phyloP scores from a whole-genome alignment of 129 eudicot species.

The Artemisia tridentata region DNA sequence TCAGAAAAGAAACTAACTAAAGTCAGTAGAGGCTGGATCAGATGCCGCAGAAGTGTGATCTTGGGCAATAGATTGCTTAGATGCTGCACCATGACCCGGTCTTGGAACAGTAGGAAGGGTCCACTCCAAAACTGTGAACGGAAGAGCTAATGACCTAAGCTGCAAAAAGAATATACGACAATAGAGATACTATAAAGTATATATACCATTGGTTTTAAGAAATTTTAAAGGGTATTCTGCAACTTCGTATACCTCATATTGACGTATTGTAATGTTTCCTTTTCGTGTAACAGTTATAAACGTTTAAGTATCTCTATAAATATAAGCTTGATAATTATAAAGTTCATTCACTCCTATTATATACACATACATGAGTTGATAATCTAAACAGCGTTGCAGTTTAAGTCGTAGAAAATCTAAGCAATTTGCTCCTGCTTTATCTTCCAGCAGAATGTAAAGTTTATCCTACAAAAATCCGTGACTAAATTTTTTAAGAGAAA shows the following conservation, averaged over 20 bases:
- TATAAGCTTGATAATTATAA: background rate
- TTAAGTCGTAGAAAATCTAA: constrained; percentile 1
- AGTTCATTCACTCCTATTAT: background rate
- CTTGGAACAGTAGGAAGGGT: constrained; percentile 95
- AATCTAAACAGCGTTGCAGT: background rate
- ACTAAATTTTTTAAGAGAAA: too few species aligned
- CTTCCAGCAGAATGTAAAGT: background rate
- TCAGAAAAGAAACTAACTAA: constrained; percentile 52
- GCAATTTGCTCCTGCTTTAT: background rate
- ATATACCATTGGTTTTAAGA: background rate
- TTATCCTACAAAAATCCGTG: too few species aligned
- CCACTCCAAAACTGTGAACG: constrained; percentile 95
- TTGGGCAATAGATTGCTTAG: constrained; percentile 55
- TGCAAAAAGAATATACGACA: constrained; percentile 33
- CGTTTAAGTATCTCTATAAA: too few species aligned
- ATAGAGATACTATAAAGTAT: background rate
- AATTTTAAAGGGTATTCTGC: background rate
- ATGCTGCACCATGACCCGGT: constrained; percentile 52
- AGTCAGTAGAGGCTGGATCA: constrained; percentile 44
- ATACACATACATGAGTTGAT: constrained; percentile 5
- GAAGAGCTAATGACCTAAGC: constrained; percentile 98
- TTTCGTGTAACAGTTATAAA: too few species aligned
- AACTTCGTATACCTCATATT: too few species aligned
- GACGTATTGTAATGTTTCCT: too few species aligned
- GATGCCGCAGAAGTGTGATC: constrained; percentile 44